phyloP scores from a whole-genome alignment of 768 basidiomycete genomes.

The Panaeolus papilionaceus region DNA sequence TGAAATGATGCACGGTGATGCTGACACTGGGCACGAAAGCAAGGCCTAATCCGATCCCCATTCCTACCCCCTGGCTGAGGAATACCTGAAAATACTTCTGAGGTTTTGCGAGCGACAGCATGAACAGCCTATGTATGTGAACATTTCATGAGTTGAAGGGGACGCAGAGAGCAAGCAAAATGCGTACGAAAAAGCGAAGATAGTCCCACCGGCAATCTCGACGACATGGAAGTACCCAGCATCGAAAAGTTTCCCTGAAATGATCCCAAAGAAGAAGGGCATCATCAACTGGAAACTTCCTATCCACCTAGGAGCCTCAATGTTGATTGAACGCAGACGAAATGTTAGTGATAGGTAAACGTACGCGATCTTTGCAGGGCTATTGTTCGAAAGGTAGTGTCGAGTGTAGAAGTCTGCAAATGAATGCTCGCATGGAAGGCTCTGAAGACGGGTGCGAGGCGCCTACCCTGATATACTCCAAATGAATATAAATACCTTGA shows the following conservation, averaged over 20 bases:
- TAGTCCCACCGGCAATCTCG: slow-evolving; percentile 26
- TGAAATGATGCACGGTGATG: slow-evolving; percentile 49
- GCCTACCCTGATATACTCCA: slow-evolving; percentile 34
- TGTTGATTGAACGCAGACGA: no score
- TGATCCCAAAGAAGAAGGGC: slow-evolving; percentile 42
- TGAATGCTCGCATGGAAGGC: no score
- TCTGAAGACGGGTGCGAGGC: no score
- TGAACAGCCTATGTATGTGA: slow-evolving; percentile 35
- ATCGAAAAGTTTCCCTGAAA: slow-evolving; percentile 50
- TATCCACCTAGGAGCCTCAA: slow-evolving; percentile 44
- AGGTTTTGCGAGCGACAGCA: slow-evolving; percentile 44
- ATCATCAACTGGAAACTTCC: slow-evolving; percentile 54
- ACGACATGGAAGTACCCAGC: slow-evolving; percentile 46
- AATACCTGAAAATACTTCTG: slow-evolving; percentile 55
- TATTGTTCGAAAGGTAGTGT: slow-evolving; percentile 38
- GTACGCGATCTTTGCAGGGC: slow-evolving; percentile 47
- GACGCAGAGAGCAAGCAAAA: slow-evolving; percentile 26
- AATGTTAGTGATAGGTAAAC: neutral
- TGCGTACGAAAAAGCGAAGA: slow-evolving; percentile 32
- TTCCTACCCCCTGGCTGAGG: slow-evolving; percentile 58
- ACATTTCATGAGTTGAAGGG: no score
- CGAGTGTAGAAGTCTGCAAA: slow-evolving; percentile 47
- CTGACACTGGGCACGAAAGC: slow-evolving; percentile 52
- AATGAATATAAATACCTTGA: slow-evolving; percentile 34
- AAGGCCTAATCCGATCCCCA: slow-evolving; percentile 52